Percentiles rank a stretch among this genome's conserved stretches.
phyloP scores from a whole-genome alignment of 2,329 filamentous ascomycete genomes.

The Cladosporium halotolerans region DNA sequence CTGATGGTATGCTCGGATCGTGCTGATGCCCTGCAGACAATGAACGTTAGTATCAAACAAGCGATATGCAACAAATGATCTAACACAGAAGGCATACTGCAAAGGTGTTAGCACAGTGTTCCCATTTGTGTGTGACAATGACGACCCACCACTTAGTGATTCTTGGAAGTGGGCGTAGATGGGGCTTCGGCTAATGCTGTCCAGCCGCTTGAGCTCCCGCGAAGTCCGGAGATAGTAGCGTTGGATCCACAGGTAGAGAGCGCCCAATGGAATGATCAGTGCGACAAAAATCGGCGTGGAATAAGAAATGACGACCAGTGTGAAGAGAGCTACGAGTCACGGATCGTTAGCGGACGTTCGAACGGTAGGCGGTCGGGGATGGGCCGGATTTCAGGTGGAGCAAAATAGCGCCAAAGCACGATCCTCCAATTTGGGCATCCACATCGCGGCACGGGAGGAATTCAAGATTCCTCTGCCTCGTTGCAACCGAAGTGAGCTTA shows the following conservation, averaged over 20 bases:
- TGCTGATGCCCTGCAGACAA: constrained; percentile 59
- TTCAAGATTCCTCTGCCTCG: too few species aligned
- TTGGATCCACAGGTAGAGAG: constrained; percentile 87
- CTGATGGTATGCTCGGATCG: constrained; percentile 90
- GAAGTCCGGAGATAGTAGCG: constrained; percentile 95
- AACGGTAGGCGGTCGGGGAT: background rate
- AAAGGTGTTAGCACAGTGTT: background rate
- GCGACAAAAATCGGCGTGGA: constrained; percentile 74
- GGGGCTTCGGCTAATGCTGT: constrained; percentile 90
- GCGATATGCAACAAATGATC: background rate
- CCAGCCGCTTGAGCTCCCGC: constrained; percentile 88
- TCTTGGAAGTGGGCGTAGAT: constrained; percentile 99
- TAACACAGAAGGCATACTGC: background rate
- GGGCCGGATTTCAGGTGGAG: constrained; percentile 10
- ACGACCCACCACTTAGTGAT: constrained; percentile 61
- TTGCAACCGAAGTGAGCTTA: constrained; percentile 24
- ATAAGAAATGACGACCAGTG: constrained; percentile 74
- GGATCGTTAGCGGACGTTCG: constrained; percentile 2
- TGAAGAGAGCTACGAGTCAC: constrained; percentile 55
- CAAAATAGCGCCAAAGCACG: background rate
- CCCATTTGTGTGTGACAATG: background rate
- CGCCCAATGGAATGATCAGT: constrained; percentile 72
- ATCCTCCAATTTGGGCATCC: background rate
- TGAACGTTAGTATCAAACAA: background rate
- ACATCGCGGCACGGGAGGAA: too few species aligned